A percentile compares a stretch with the other conserved stretches of the same genome.
phyloP scores from a whole-genome alignment of 169 alveolate species.

The Plasmodium gonderi region DNA sequence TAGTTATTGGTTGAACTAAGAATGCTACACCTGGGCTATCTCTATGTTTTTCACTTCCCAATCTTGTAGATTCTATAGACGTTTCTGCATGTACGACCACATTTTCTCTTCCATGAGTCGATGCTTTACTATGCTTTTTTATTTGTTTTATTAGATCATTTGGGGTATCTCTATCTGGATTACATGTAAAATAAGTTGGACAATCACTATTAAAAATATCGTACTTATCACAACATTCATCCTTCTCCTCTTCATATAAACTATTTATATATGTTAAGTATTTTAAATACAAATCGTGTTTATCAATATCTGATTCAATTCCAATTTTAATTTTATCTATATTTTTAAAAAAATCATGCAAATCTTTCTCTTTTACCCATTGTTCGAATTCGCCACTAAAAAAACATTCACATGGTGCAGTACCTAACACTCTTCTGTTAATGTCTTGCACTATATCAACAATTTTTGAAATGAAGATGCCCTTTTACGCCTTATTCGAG shows the following conservation, averaged over 20 bases:
- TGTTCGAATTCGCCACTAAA: background rate
- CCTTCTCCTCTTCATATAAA: background rate
- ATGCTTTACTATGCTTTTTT: background rate
- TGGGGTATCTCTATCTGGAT: background rate
- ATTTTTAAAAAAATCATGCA: background rate
- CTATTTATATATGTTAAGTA: background rate
- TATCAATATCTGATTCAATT: background rate
- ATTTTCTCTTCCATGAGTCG: too few relatives aligned
- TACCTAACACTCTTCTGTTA: background rate
- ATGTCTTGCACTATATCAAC: background rate
- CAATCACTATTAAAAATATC: background rate
- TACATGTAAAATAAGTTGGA: background rate
- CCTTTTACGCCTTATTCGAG: background rate
- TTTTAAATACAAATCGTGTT: background rate
- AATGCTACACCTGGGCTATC: background rate
- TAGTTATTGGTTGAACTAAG: background rate
- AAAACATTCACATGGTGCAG: background rate
- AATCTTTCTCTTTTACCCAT: background rate
- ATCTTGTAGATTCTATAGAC: too few relatives aligned
- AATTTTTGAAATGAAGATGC: background rate
- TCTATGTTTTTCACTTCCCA: background rate
- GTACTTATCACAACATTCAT: background rate
- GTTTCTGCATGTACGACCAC: too few relatives aligned
- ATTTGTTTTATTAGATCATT: background rate
- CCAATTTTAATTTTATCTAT: background rate